Conservation (phyloP, 805 yeast genomes). For the Candida namnaoensis region DNA sequence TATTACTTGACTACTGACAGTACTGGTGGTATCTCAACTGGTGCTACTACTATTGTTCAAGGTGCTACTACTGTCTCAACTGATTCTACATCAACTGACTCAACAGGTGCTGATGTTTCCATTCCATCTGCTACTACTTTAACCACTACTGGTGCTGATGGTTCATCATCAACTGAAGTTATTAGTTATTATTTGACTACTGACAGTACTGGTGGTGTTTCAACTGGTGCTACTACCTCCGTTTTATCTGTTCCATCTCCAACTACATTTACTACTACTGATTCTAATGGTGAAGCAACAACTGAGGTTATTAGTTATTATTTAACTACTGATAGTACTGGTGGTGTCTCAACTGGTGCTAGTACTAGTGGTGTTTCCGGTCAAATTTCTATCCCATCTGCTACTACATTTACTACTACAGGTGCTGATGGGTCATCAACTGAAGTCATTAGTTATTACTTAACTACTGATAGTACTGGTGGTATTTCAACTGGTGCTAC, state of each 20-base stretch:
- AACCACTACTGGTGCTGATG: constrained; percentile 13
- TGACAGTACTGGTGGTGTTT: constrained; percentile 1
- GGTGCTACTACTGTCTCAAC: background rate
- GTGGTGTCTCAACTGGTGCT: constrained; percentile 7
- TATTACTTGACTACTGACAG: constrained; percentile 35
- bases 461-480: constrained; percentile 29
- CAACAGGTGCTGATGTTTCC: background rate
- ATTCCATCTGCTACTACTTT: constrained; percentile 13
- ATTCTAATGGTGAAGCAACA: constrained; percentile 15
- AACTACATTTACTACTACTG: constrained; percentile 20
- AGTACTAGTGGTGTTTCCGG: background rate
- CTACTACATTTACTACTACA: constrained; percentile 1
- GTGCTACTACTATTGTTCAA: constrained; percentile 1
- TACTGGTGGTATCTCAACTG: constrained; percentile 4
- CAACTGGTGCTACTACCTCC: constrained; percentile 6
- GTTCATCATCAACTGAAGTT: constrained; percentile 9
- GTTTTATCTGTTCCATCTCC: constrained; percentile 5
- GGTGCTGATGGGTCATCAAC: background rate
- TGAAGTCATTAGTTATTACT: constrained; percentile 29
- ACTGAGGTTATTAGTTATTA: constrained; percentile 19
- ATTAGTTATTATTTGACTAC: constrained; percentile 5
- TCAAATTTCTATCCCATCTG: too few relatives aligned
- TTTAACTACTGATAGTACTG: constrained; percentile 9
- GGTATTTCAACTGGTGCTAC: constrained; percentile 1
- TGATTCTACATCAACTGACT: background rate